Evolutionary conservation across 495 filamentous ascomycete species (phyloP).

Genomic region (Penicillium dipodomyicola): DNA sequence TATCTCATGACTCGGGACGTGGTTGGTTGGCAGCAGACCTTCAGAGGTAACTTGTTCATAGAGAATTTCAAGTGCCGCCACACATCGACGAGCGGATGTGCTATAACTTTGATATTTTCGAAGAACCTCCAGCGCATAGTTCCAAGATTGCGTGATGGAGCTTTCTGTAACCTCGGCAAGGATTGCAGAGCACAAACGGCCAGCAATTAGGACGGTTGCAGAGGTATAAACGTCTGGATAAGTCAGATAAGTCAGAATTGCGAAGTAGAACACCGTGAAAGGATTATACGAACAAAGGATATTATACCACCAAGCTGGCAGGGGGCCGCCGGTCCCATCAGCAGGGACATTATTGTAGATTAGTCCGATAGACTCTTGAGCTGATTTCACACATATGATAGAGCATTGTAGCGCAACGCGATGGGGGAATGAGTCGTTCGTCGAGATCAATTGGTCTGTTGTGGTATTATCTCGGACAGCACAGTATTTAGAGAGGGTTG

Average conservation of each 20-base stretch:
- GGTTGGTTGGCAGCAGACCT: constrained; percentile 5
- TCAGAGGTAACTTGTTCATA: constrained; percentile 36
- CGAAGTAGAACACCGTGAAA: not conserved
- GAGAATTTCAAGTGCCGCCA: constrained; percentile 41
- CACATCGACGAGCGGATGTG: constrained; percentile 36
- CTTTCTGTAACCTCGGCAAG: constrained; percentile 29
- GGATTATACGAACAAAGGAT: constrained; percentile 32
- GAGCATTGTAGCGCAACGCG: constrained; percentile 40
- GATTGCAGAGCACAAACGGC: constrained; percentile 32
- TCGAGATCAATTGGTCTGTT: constrained; percentile 25
- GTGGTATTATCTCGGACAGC: constrained; percentile 27
- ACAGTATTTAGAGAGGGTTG: constrained; percentile 38
- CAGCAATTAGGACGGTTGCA: constrained; percentile 40
- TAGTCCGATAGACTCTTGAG: constrained; percentile 37
- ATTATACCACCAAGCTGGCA: constrained; percentile 46
- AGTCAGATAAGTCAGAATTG: not conserved
- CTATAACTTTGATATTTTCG: constrained; percentile 38
- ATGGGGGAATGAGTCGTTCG: constrained; percentile 37
- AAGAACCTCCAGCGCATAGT: constrained; percentile 35
- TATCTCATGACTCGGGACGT: not conserved
- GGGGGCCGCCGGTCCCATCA: constrained; percentile 34
- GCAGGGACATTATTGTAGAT: constrained; percentile 35
- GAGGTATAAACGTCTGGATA: constrained; percentile 37
- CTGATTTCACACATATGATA: constrained; percentile 37
- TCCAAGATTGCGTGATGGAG: constrained; percentile 32